Evolutionary conservation across 371 early-diverging fungal genomes (phyloP), one percentile per base, ranked within the genome.

Genomic region (Mortierella sp.): DNA sequence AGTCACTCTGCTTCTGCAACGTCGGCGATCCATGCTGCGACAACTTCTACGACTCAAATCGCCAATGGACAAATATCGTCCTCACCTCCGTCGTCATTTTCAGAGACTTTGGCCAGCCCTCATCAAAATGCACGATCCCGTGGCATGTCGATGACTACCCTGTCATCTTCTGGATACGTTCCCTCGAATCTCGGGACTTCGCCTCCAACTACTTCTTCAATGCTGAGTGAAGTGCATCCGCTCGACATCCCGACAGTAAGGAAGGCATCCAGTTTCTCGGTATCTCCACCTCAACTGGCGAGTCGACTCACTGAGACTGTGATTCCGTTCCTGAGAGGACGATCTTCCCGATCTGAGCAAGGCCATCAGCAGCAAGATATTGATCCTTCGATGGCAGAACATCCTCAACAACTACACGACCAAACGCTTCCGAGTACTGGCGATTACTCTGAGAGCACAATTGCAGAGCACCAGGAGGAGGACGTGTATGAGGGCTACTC

Each of bases 261-360:
- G 51, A 78, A 43, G 43, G 34, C 72, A 4, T 72, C 75, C n/a
- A 53, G 79, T 1, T 83, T 83, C 34, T 79, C 83, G 28, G 83
- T 83, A 26, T 83, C 83, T 6, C 83, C 83, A 5, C 83, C 83
- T 34, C 83, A 75, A 54, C 9, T 79, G 1, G 83, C 79, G 13
- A 83, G 80, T 69, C 75, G 78, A 64, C 69, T 82, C 28, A 44
- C 78, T 0, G 82, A 82, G 61, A 78, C 82, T 28, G 76, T 79
- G 59, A 73, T 83, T 24, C 83, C 83, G 4, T 83, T 76, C 26
- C 48, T 83, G 55, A 64, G 79, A 61, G 71, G 83, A 8, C 64
- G 61, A 13, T 34, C 64, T 1, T 75, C 82, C 16, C 72, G 67
- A 19, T 50, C 73, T 5, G 75, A 72, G 19, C 75, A 34, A 28